These are phyloP conservation scores for Colletotrichum lupini DNA, from an alignment of 2,329 filamentous ascomycete genomes.

Conservation along the genomic window DNA sequence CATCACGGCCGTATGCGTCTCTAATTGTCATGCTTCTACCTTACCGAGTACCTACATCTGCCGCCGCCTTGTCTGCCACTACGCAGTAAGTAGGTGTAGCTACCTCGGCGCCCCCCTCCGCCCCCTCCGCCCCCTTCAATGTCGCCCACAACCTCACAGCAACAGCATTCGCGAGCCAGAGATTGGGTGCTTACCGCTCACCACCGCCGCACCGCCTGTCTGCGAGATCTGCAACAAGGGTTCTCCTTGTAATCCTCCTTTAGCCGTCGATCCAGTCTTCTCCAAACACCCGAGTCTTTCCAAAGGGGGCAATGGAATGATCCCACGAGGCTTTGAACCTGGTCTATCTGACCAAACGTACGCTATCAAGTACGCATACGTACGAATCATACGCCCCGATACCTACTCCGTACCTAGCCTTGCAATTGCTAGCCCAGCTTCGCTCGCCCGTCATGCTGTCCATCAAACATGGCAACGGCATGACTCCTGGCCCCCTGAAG, in stretches of 20 bases:
- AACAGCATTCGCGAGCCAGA: background rate
- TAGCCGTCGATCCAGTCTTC: conserved; percentile 34
- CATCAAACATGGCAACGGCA: background rate
- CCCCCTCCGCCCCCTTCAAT: background rate
- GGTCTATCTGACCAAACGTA: too few species aligned
- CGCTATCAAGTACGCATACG: too few species aligned
- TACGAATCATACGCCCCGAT: too few species aligned
- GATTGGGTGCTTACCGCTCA: background rate
- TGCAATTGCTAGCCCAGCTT: too few species aligned
- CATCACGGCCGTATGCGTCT: conserved; percentile 23
- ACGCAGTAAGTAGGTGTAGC: background rate
- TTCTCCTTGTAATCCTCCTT: conserved; percentile 25
- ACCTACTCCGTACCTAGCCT: too few species aligned
- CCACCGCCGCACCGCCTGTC: background rate
- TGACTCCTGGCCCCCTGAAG: background rate
- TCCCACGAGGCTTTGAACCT: background rate
- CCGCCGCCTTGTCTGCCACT: background rate
- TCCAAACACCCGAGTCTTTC: background rate
- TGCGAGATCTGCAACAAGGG: conserved; percentile 24
- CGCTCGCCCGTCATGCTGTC: too few species aligned
- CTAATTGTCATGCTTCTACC: background rate
- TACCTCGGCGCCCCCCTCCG: background rate
- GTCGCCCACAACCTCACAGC: background rate
- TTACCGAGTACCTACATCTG: too few species aligned
- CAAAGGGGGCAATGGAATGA: background rate